phyloP scores from a whole-genome alignment of 106 monocot species.

The Agapanthus africanus region DNA sequence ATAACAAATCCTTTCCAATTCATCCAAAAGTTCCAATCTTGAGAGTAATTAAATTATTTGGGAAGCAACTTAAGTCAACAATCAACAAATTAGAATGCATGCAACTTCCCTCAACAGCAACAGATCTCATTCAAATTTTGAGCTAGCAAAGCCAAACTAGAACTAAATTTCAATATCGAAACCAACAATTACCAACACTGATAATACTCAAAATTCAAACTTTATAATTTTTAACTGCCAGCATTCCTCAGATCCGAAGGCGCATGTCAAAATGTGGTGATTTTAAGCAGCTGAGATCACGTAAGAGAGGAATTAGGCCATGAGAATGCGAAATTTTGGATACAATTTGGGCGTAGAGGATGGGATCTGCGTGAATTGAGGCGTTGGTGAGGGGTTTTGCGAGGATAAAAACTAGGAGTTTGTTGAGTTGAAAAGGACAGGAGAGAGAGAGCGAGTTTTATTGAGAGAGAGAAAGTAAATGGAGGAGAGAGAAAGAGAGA shows the following conservation, averaged over 20 bases:
- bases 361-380: too few relatives aligned
- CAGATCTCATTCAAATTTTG: conserved; percentile 2
- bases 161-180: too few relatives aligned
- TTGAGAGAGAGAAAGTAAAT: conserved; percentile 2
- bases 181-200: too few relatives aligned
- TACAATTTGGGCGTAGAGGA: neutral
- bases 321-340: neutral
- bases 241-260: neutral
- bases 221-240: neutral
- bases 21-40: too few relatives aligned
- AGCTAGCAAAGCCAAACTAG: too few relatives aligned
- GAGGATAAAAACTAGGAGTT: neutral
- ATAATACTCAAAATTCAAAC: neutral
- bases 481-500: neutral
- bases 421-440: neutral
- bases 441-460: conserved; percentile 1
- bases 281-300: neutral
- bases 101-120: neutral
- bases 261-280: conserved; percentile 5
- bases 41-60: too few relatives aligned
- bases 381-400: too few relatives aligned
- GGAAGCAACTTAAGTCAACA: neutral
- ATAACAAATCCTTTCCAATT: too few relatives aligned
- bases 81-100: neutral
- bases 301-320: neutral